Conservation (phyloP, 2,329 filamentous ascomycete genomes). For the Blastomyces gilchristii region DNA sequence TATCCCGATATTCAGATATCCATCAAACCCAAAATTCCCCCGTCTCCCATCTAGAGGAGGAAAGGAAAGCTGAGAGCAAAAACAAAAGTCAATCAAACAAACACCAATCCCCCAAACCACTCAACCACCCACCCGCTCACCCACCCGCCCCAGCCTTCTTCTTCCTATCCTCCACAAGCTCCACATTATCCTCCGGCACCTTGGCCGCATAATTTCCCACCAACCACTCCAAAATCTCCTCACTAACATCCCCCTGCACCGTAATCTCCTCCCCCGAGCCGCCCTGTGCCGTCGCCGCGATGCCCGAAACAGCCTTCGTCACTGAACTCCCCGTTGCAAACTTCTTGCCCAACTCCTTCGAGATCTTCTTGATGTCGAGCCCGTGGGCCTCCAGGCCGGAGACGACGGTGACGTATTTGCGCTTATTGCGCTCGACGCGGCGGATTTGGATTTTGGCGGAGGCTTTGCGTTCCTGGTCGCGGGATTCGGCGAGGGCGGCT, state of each 20-base stretch:
- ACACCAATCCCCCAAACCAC: background rate
- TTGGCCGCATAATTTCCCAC: constrained; percentile 71
- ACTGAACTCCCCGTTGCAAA: constrained; percentile 91
- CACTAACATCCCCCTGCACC: constrained; percentile 91
- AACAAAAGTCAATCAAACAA: background rate
- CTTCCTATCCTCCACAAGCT: constrained; percentile 91
- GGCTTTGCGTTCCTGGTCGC: constrained; percentile 71
- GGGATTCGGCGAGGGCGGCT: constrained; percentile 75
- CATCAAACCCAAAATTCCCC: background rate
- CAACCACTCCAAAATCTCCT: constrained; percentile 87
- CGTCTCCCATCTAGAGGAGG: background rate
- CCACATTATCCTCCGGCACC: constrained; percentile 90
- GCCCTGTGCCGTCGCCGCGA: constrained; percentile 23
- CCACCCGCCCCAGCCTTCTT: constrained; percentile 50
- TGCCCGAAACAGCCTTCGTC: constrained; percentile 73
- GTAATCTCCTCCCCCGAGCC: constrained; percentile 69
- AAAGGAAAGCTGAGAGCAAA: background rate
- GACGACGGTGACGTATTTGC: constrained; percentile 93
- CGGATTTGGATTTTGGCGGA: constrained; percentile 81
- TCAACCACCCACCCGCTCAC: background rate
- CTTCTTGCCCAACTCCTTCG: constrained; percentile 97
- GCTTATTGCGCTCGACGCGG: constrained; percentile 95
- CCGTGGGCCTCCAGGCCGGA: constrained; percentile 82
- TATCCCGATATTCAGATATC: background rate
- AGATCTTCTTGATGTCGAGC: constrained; percentile 85